A percentile compares a stretch with the other conserved stretches of the same genome.
phyloP scores from a whole-genome alignment of 768 basidiomycete species.

The Rickenella mellea region DNA sequence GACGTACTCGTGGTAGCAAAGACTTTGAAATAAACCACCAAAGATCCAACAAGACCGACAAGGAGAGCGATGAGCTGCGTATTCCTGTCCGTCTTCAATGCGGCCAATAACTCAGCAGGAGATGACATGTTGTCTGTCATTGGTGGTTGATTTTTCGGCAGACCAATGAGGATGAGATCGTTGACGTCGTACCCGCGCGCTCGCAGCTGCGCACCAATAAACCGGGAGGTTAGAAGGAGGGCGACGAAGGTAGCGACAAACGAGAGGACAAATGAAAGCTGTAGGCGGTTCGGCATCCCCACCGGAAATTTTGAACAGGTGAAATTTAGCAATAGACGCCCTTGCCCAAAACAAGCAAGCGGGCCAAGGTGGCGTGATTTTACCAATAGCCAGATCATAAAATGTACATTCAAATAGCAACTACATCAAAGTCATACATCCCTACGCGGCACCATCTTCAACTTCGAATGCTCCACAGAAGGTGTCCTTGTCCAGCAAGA shows the following conservation, averaged over 20 bases:
- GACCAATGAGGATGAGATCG: conserved; percentile 54
- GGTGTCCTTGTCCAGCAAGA: conserved; percentile 63
- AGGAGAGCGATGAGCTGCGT: conserved; percentile 44
- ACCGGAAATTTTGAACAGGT: not conserved
- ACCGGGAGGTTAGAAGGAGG: conserved; percentile 37
- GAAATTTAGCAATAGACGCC: no score
- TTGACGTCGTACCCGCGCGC: conserved; percentile 50
- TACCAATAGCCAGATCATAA: not conserved
- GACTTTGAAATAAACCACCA: conserved; percentile 46
- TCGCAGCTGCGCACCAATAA: conserved; percentile 32
- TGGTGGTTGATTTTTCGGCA: conserved; percentile 23
- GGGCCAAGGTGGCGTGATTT: no score
- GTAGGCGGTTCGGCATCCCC: conserved; percentile 55
- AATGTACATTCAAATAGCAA: not conserved
- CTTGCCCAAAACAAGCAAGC: no score
- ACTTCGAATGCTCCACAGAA: conserved; percentile 88
- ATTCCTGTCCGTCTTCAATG: conserved; percentile 19
- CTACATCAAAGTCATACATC: not conserved
- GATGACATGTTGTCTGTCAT: conserved; percentile 7
- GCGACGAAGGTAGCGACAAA: conserved; percentile 36
- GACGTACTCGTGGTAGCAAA: conserved; percentile 13
- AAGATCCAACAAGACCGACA: conserved; percentile 37
- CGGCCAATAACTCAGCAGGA: conserved; percentile 1
- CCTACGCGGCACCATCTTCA: conserved; percentile 26
- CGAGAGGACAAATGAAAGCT: conserved; percentile 45